Evolutionary conservation across 495 filamentous ascomycete species (phyloP), one percentile per base, ranked within the genome.

Genomic region (Aspergillus incahuasiensis): DNA sequence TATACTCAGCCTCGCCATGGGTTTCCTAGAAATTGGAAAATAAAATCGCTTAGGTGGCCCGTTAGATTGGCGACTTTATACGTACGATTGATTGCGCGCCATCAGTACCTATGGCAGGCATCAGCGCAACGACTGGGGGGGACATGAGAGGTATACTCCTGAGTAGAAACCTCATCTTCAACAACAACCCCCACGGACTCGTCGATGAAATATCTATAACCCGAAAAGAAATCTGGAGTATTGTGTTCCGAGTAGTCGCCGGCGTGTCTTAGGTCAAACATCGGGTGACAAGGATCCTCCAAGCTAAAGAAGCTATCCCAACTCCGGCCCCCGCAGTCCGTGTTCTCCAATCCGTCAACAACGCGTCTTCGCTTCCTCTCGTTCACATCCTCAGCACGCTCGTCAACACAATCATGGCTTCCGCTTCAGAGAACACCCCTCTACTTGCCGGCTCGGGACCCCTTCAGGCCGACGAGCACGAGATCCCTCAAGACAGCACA

Each of bases 1-100:
- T 44, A 64, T 62, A 48, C 43, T 78, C 34, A 71, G 60, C 56
- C 13, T 62, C 30, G 73, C 73, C 0, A 74, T 78, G 74, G 64
- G 63, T n/a, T 73, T 73, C 47, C 44, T 77, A 32, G 60, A 70
- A 7, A 65, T 74, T 47, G 69, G 63, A 51, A 59, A 61, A 60
- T 67, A 24, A 43, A 3, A 24, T 4, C 15, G 38, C 18, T 16
- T 6, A 18, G n/a, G n/a, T n/a, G n/a, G 3, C 38, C 4, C 13
- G 38, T 8, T 28, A 46, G 24, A 28, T n/a, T 5, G 24, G 6
- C 13, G 11, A 28, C 43, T 4, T 28, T 5, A 46, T 28, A 15
- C 21, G 16, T 46, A 28, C 21, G 13, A 40, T 7, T 19, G 19
- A 24, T n/a, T 40, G 3, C 19, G 38, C 19, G 15, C 24, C 19